Percentiles rank a stretch among this genome's conserved stretches.
phyloP scores from a whole-genome alignment of 2,329 filamentous ascomycete species.

The Diplodia seriata region DNA sequence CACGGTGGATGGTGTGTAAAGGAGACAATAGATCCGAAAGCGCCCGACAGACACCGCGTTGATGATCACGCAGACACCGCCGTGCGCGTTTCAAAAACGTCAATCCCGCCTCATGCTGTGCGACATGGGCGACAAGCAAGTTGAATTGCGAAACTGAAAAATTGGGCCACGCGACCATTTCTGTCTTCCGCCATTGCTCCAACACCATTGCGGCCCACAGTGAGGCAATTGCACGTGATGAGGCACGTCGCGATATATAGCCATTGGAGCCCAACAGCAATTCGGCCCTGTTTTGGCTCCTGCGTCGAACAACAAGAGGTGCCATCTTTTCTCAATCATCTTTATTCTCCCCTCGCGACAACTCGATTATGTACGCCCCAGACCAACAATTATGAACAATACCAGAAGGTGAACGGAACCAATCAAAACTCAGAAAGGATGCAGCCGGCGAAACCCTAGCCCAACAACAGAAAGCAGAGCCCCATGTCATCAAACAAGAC shows the following conservation, averaged over 20 bases:
- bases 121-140: neutral
- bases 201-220: constrained; percentile 19
- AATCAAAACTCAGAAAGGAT: neutral
- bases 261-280: neutral
- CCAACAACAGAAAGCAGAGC: neutral
- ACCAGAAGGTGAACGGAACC: neutral
- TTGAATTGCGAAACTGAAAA: neutral
- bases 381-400: constrained; percentile 8
- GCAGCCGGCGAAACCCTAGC: neutral
- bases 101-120: constrained; percentile 5
- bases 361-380: constrained; percentile 8
- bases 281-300: neutral
- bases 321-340: neutral
- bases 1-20: neutral
- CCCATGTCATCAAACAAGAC: neutral
- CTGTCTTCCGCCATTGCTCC: neutral
- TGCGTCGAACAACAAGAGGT: neutral
- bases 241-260: neutral
- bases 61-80: neutral
- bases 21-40: neutral
- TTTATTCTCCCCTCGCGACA: neutral
- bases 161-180: constrained; percentile 12
- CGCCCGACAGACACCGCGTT: too few species aligned
- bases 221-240: constrained; percentile 28
- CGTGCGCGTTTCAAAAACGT: neutral